Conservation (phyloP, 495 filamentous ascomycete species). For the Annulohypoxylon moriforme region DNA sequence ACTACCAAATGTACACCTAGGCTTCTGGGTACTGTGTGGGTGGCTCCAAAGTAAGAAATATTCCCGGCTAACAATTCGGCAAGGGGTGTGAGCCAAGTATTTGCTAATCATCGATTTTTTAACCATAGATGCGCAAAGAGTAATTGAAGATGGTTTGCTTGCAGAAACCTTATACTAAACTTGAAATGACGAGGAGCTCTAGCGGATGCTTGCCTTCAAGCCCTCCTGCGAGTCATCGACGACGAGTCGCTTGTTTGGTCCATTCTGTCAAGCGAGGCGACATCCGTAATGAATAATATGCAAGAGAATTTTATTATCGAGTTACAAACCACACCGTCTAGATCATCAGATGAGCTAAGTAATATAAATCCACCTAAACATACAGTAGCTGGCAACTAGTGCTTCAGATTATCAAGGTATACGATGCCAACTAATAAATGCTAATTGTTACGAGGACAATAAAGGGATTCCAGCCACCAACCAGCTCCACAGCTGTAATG, state of each 20-base stretch:
- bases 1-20: too few species aligned
- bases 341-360: constrained; percentile 28
- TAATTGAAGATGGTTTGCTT: constrained; percentile 2
- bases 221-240: constrained; percentile 5
- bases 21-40: constrained; percentile 17
- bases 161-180: constrained; percentile 9
- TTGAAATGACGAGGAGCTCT: constrained; percentile 4
- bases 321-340: constrained; percentile 14
- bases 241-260: constrained; percentile 5
- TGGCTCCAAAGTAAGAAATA: constrained; percentile 25
- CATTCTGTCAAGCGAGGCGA: constrained; percentile 25
- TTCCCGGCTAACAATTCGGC: constrained; percentile 3
- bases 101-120: neutral
- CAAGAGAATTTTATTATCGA: constrained; percentile 19
- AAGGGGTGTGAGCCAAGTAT: constrained; percentile 12
- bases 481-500: constrained; percentile 10
- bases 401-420: constrained; percentile 18
- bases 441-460: constrained; percentile 10
- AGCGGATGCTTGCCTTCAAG: constrained; percentile 10
- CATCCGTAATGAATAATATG: constrained; percentile 36
- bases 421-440: constrained; percentile 12
- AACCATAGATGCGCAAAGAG: neutral
- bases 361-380: constrained; percentile 22
- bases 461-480: constrained; percentile 16
- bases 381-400: constrained; percentile 9